Evolutionary conservation across 345 rosid species (phyloP).

Genomic region (Tarenaya hassleriana): DNA sequence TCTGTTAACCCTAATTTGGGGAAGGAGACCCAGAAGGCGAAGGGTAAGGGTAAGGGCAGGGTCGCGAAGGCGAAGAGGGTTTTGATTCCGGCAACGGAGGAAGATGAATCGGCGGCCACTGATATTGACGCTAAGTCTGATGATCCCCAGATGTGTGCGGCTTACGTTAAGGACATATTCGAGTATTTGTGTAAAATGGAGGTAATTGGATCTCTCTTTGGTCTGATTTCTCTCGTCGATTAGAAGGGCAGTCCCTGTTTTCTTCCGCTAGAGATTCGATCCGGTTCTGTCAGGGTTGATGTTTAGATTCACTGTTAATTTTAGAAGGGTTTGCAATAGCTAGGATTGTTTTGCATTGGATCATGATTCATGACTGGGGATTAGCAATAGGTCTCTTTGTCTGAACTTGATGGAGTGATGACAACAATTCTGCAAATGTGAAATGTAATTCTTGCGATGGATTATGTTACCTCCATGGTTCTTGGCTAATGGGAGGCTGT

Average conservation of each 20-base stretch:
- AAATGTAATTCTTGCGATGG: too few relatives aligned
- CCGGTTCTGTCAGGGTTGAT: neutral
- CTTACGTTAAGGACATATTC: constrained; percentile 17
- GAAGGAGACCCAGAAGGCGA: constrained; percentile 9
- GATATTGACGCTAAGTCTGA: constrained; percentile 9
- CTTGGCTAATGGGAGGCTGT: too few relatives aligned
- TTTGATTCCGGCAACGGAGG: neutral
- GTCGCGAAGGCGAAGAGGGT: neutral
- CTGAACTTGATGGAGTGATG: too few relatives aligned
- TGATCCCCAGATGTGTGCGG: constrained; percentile 8
- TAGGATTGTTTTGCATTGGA: neutral
- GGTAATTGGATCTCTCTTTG: constrained; percentile 13
- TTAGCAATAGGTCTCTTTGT: too few relatives aligned
- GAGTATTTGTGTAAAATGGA: constrained; percentile 28
- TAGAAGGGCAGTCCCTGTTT: neutral
- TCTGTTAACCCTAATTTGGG: neutral
- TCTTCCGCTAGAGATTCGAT: neutral
- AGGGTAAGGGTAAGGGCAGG: neutral
- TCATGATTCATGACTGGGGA: too few relatives aligned
- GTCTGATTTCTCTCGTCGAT: neutral
- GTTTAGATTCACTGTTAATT: neutral
- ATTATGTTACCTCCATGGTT: too few relatives aligned
- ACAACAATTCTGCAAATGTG: too few relatives aligned
- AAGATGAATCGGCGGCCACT: neutral
- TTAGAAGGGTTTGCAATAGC: too few relatives aligned